A percentile compares a stretch with the other conserved stretches of the same genome.
phyloP scores from a whole-genome alignment of 352 stramenopile species.

The Phytophthora cactorum region DNA sequence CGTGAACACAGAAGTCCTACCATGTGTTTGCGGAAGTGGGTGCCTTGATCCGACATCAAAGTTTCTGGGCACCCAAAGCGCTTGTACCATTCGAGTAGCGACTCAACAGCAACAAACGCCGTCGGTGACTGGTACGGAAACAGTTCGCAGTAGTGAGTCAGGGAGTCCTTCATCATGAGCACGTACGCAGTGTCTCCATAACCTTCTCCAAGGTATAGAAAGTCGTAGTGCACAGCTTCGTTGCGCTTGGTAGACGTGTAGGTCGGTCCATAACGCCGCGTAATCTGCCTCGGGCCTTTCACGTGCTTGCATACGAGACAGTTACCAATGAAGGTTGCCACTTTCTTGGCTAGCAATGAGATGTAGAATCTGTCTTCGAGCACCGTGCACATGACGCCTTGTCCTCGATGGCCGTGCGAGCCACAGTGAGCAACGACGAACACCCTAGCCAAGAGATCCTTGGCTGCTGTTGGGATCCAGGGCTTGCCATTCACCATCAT shows the following conservation, averaged over 20 bases:
- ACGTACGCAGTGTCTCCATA: neutral
- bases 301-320: constrained; percentile 9
- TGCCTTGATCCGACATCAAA: neutral
- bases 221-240: neutral
- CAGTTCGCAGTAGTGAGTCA: neutral
- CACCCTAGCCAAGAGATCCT: neutral
- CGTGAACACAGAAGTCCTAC: neutral
- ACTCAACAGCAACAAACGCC: neutral
- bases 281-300: neutral
- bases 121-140: neutral
- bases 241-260: neutral
- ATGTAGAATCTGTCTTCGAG: neutral
- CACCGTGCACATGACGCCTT: neutral
- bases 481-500: neutral
- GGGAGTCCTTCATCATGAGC: neutral
- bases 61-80: neutral
- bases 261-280: neutral
- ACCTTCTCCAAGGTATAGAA: neutral
- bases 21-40: neutral
- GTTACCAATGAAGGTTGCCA: neutral
- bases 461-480: neutral
- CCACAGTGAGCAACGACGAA: neutral
- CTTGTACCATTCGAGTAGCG: constrained; percentile 5
- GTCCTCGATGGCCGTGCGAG: neutral
- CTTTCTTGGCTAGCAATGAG: neutral